Base-by-base conservation (phyloP, 2,329 filamentous ascomycete genomes). In the Pseudopyrenochaeta lycopersici region DNA sequence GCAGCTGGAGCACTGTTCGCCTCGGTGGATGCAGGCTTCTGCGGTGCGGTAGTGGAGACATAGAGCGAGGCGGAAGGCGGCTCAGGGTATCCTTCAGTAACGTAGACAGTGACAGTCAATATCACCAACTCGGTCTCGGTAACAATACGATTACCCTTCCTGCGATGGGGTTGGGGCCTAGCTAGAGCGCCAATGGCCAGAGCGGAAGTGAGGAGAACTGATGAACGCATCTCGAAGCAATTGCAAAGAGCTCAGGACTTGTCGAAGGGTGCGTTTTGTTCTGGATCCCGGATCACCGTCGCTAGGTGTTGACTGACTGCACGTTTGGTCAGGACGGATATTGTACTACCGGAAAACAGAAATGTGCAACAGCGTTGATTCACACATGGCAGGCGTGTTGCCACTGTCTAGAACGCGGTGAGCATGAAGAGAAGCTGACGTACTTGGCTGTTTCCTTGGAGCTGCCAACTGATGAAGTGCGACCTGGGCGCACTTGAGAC, bases 201-300 rank as follows among this genome's bases (percentile, higher is more conserved):
- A 15, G 58, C 63, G 10, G 63, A 66, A 44, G 64, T 52, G 43
- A 73, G 49, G 47, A 72, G 50, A 43, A 68, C 12, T 12, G 55
- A 59, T 21, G 64, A 65, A 49, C 63, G 69, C 71, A 75, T 75
- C 20, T 43, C 66, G 45, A 54, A 48, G n/a, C n/a, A 35, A 39
- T 46, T 31, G 17, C 33, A 46, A 60, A 50, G 39, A 52, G 49
- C 14, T 46, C 41, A 41, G 20, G 40, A 49, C 14, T 44, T 46
- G 38, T 54, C 43, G 46, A 33, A 50, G 49, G 35, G 17, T 50
- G 42, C 35, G 12, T 27, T 45, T 29, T 23, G 38, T 30, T 36
- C 35, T 46, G 49, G 54, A 62, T 58, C 46, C 51, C 48, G 29
- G 52, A 58, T 59, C 50, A 46, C 50, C 35, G 51, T 52, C 12